Conservation (phyloP, 2,329 filamentous ascomycete genomes). For the Talaromyces atroroseus region DNA sequence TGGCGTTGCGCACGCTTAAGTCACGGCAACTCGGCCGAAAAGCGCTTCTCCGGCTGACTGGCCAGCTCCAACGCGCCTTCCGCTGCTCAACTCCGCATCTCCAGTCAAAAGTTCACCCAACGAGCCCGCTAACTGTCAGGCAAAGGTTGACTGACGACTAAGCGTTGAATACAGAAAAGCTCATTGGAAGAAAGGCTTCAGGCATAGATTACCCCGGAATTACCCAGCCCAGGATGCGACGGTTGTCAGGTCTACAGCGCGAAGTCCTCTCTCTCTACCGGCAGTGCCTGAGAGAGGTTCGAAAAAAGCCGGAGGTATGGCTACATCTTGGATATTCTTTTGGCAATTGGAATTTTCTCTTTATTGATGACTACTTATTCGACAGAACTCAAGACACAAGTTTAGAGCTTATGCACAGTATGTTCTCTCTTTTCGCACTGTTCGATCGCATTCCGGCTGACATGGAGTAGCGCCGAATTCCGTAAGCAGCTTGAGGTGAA, state of each 20-base stretch:
- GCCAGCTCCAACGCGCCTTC: not conserved
- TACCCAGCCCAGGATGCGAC: constrained; percentile 10
- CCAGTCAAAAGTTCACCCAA: not conserved
- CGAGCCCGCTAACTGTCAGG: not conserved
- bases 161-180: not conserved
- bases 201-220: not conserved
- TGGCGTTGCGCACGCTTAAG: not conserved
- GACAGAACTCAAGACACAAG: constrained; percentile 35
- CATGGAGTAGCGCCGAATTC: constrained; percentile 62
- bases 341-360: not conserved
- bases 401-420: constrained; percentile 41
- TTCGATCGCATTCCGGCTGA: not conserved
- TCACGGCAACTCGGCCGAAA: constrained; percentile 6
- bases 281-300: constrained; percentile 72
- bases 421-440: constrained; percentile 10
- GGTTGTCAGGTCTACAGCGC: constrained; percentile 80
- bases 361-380: constrained; percentile 3
- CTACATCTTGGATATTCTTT: not conserved
- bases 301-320: constrained; percentile 70
- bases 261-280: constrained; percentile 85
- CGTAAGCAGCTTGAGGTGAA: constrained; percentile 61
- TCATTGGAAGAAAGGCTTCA: not conserved
- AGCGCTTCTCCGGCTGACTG: not conserved
- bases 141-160: not conserved
- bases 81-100: not conserved